A percentile compares a stretch with the other conserved stretches of the same genome.
Evolutionary conservation across 441 rosid genomes (phyloP).

Genomic region (Macaranga tanarius): DNA sequence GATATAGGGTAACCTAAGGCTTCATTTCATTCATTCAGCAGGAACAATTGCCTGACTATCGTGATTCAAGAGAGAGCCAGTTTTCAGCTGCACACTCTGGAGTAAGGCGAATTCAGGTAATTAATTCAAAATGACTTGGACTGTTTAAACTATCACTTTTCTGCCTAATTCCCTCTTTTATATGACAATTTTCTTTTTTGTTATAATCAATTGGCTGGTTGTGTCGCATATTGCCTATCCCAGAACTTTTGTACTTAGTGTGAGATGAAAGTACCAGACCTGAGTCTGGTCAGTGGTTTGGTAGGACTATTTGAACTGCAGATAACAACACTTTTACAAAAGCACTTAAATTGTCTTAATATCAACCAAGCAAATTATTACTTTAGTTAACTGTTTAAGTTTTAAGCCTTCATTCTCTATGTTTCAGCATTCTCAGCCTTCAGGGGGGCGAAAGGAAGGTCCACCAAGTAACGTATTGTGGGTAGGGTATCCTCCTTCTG

Average conservation of each 20-base stretch:
- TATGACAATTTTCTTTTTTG: neutral
- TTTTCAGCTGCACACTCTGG: conserved; percentile 42
- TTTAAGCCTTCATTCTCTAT: conserved; percentile 25
- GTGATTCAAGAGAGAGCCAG: conserved; percentile 51
- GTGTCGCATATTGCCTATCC: neutral
- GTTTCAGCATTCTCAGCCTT: conserved; percentile 52
- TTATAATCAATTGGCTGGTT: neutral
- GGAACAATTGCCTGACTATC: conserved; percentile 60
- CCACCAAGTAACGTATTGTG: conserved; percentile 82
- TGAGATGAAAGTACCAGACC: neutral
- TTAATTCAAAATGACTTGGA: conserved; percentile 19
- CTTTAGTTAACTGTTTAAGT: neutral
- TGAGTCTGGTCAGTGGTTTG: neutral
- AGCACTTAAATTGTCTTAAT: neutral
- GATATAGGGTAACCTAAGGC: neutral
- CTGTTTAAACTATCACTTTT: neutral
- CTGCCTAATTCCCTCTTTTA: neutral
- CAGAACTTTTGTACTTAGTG: neutral
- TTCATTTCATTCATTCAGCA: conserved; percentile 32
- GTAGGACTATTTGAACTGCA: conserved; percentile 5
- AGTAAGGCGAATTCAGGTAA: conserved; percentile 56
- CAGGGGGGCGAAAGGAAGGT: conserved; percentile 51
- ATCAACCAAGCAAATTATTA: neutral
- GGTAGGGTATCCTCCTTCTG: conserved; percentile 94
- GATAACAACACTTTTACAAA: neutral